phyloP scores from a whole-genome alignment of 371 early-diverging fungal species.

The Chytridium lagenaria region DNA sequence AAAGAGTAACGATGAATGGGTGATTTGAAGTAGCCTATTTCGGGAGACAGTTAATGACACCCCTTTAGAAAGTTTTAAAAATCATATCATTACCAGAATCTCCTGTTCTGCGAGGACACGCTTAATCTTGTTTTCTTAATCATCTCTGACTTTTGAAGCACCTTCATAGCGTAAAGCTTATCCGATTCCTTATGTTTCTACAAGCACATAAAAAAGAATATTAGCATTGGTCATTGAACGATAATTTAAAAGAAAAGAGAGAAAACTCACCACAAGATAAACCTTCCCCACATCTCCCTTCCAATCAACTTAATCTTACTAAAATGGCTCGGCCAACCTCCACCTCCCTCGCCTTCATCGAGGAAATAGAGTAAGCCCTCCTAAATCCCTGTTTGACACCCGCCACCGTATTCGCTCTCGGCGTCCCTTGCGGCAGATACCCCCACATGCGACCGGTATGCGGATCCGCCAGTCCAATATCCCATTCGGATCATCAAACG shows the following conservation, averaged over 20 bases:
- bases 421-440: not conserved
- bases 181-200: constrained; percentile 77
- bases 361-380: constrained; percentile 35
- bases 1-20: constrained; percentile 96
- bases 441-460: not conserved
- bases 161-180: constrained; percentile 94
- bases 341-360: constrained; percentile 76
- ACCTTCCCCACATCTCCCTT: constrained; percentile 97
- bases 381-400: constrained; percentile 5
- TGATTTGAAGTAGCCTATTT: constrained; percentile 72
- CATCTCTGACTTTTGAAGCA: constrained; percentile 94
- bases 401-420: not conserved
- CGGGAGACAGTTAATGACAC: constrained; percentile 18
- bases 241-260: not conserved
- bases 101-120: constrained; percentile 96
- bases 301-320: constrained; percentile 83
- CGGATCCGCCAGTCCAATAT: not conserved
- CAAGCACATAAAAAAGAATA: no score
- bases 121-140: constrained; percentile 95
- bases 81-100: constrained; percentile 69
- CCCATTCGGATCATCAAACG: not conserved
- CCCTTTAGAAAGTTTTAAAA: constrained; percentile 31
- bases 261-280: constrained; percentile 75
- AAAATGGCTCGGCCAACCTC: constrained; percentile 87
- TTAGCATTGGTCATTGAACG: not conserved